Percentiles rank a stretch among this genome's conserved stretches.
These are phyloP conservation scores for Posidonia oceanica DNA, from an alignment of 116 monocot species.

Conservation along the genomic window DNA sequence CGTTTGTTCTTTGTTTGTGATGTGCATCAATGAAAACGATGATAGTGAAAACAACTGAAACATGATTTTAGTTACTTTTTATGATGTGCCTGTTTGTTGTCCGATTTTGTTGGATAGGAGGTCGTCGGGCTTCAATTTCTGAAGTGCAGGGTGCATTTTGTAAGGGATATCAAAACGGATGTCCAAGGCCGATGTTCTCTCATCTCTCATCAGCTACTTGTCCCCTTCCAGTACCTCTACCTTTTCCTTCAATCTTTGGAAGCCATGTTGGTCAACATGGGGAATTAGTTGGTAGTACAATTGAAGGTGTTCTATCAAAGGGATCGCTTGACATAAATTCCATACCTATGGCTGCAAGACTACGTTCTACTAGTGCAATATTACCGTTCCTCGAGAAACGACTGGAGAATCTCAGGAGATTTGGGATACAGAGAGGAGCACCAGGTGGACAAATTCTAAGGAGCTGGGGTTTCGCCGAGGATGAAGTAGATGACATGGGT, in stretches of 20 bases:
- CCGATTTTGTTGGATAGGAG: conserved; percentile 15
- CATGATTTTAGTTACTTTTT: not conserved
- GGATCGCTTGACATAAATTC: conserved; percentile 74
- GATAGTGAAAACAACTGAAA: no score
- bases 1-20: no score
- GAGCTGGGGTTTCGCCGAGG: conserved; percentile 67
- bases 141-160: conserved; percentile 41
- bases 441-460: conserved; percentile 44
- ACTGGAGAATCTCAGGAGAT: conserved; percentile 32
- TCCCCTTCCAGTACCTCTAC: conserved; percentile 81
- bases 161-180: conserved; percentile 14
- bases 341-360: conserved; percentile 64
- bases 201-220: conserved; percentile 48
- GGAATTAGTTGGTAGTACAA: conserved; percentile 18
- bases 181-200: conserved; percentile 28
- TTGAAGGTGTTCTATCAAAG: conserved; percentile 7
- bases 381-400: conserved; percentile 62
- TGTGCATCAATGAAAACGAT: no score
- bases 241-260: conserved; percentile 78
- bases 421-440: conserved; percentile 53
- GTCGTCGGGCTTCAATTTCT: conserved; percentile 38
- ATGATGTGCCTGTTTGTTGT: not conserved
- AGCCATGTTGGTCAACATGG: conserved; percentile 44
- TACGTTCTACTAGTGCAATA: conserved; percentile 64
- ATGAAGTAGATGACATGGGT: conserved; percentile 76